Evolutionary conservation across 2,329 filamentous ascomycete species (phyloP), one percentile per base, ranked within the genome.

Genomic region (Penicillium aurantiogriseum): DNA sequence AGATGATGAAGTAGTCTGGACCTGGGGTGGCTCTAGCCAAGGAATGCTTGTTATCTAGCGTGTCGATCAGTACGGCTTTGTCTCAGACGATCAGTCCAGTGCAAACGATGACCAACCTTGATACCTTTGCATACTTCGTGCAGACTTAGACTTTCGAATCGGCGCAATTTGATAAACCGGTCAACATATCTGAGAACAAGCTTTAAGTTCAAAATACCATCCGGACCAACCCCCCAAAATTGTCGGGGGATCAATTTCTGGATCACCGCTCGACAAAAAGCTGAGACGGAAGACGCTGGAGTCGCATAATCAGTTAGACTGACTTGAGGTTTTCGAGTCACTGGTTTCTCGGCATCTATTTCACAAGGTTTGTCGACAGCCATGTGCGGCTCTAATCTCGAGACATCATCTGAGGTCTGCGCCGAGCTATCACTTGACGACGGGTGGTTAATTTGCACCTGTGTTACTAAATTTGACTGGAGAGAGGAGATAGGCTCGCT

Each of bases 261-360:
- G 31, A 97, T 69, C 0, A 88, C 87, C 3, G 91, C 88, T 68
- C 88, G 89, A 71, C 92, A 96, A 69, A 96, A 97, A 0, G 90
- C 88, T 4, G 92, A 96, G 2, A 97, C 89, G 47, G 85, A 82
- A 1, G 85, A 77, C 3, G 78, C 63, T 0, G 89, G 83, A 17
- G 86, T 91, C 1, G 92, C 88, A 63, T 90, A 76, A 21, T 88
- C 83, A 35, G 86, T 85, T 44, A 94, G 76, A 13, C 79, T 78
- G 47, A 56, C 43, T 69, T 70, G 51, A 59, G 63, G 13, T 54
- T 62, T 46, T 29, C 56, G 40, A 40, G 46, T 27, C 27, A 46
- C 45, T 19, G 44, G 38, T 27, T 9, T 36, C 58, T 47, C 25
- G 53, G 58, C 54, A 57, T 57, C 31, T 27, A 53, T 35, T 54